phyloP scores from a whole-genome alignment of 352 stramenopile species.

The Globisporangium spinosum region DNA sequence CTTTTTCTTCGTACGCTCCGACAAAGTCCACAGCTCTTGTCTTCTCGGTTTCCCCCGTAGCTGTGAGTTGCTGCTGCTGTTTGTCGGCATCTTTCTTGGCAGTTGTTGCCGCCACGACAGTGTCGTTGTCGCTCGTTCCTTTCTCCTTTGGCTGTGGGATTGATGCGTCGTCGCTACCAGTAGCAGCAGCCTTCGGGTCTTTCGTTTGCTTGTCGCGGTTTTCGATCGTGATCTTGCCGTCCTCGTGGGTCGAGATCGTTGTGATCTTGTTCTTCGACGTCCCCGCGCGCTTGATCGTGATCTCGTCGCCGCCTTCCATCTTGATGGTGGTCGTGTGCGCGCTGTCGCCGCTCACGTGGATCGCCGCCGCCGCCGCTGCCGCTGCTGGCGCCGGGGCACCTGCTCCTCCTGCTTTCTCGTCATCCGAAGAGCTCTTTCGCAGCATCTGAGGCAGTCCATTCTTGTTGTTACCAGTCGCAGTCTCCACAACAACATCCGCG shows the following conservation, averaged over 20 bases:
- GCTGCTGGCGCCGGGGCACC: background rate
- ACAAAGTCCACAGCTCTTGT: conserved; percentile 14
- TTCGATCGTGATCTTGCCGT: conserved; percentile 77
- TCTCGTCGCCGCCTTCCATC: conserved; percentile 71
- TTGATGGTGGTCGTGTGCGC: conserved; percentile 69
- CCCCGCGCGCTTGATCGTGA: conserved; percentile 64
- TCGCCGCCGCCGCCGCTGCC: background rate
- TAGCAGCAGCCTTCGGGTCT: background rate
- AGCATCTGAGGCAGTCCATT: background rate
- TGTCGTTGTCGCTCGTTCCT: background rate
- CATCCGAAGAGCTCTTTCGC: background rate
- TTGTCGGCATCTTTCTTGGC: background rate
- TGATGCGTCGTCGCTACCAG: background rate
- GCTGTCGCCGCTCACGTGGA: conserved; percentile 26
- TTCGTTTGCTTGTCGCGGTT: conserved; percentile 25
- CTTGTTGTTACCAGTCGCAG: background rate
- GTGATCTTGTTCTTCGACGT: conserved; percentile 66
- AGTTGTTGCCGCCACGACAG: background rate
- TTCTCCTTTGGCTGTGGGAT: background rate
- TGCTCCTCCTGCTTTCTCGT: conserved; percentile 3
- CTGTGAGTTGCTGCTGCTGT: conserved; percentile 9
- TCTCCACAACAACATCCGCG: background rate
- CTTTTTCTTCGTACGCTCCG: conserved; percentile 17
- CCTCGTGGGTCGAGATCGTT: conserved; percentile 63
- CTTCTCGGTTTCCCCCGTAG: background rate